Base-by-base conservation (phyloP, 306 rosid genomes). In the Glycine soja region DNA sequence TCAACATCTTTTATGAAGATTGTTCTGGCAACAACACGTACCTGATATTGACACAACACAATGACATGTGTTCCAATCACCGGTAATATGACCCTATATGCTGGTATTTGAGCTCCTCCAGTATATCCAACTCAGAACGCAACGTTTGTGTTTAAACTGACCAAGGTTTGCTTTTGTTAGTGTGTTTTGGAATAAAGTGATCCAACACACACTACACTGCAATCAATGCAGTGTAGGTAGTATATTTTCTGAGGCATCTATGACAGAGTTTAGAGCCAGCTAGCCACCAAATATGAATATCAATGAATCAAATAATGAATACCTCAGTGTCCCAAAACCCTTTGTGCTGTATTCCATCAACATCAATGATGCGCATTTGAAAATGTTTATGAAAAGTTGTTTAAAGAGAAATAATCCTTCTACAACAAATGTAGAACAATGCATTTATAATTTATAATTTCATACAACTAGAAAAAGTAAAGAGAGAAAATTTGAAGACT, bases 31-130 rank as follows among this genome's bases (percentile, higher is more conserved):
- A 45, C 13, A 68, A 56, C 61, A 82, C 15, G 79, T 50, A 18
- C 54, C 67, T 76, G 83, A 80, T 12, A 79, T 72, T 53, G 87
- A 83, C 83, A 18, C 14, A 30, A 83, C 83, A 76, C 30, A 52
- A 8, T 6, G 7, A 68, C 5, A 8, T 16, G 56, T 69, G 50
- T 45, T 79, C 12, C 76, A 69, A 48, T 51, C 32, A 16, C 45
- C 30, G 19, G 16, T 48, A 77, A 42, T 12, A 18, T 57, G 15
- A 34, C 8, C 4, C 19, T 6, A 14, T 38, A 4, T 18, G 61
- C 24, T 48, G 36, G 61, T 56, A 18, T 45, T 68, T 43, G n/a
- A 54, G 70, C 14, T 5, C 10, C 19, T 14, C 59, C 59, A 53
- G n/a, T 24, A 24, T 24, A 6, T 53, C 62, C 63, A 57, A 57